phyloP scores from a whole-genome alignment of 495 filamentous ascomycete species.

The Aeminium ludgeri region DNA sequence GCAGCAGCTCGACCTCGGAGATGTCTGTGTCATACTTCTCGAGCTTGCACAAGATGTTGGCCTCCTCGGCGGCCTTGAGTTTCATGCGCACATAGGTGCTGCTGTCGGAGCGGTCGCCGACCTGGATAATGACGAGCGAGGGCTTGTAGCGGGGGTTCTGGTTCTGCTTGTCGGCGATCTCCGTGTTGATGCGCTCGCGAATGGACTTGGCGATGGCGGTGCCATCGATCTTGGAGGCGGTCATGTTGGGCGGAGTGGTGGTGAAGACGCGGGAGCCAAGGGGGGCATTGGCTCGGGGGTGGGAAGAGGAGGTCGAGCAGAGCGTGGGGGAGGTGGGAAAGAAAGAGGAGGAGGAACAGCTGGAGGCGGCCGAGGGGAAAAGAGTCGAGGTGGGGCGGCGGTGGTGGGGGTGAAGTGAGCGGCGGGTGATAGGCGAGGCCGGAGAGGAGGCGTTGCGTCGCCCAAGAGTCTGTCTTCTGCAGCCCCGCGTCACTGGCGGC shows the following conservation, averaged over 20 bases:
- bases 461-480: too few species aligned
- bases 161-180: constrained; percentile 68
- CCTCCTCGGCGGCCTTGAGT: constrained; percentile 90
- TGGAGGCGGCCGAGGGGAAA: too few species aligned
- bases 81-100: constrained; percentile 99
- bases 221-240: constrained; percentile 84
- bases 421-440: too few species aligned
- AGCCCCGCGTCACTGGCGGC: too few species aligned
- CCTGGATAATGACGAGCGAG: constrained; percentile 83
- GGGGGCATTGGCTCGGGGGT: background rate
- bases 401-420: too few species aligned
- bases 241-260: constrained; percentile 42
- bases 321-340: too few species aligned
- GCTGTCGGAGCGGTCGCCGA: constrained; percentile 82
- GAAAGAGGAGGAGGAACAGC: too few species aligned
- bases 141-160: constrained; percentile 74
- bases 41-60: constrained; percentile 74
- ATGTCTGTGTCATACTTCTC: constrained; percentile 66
- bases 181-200: constrained; percentile 53
- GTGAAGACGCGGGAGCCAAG: constrained; percentile 29
- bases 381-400: too few species aligned
- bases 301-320: too few species aligned
- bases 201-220: constrained; percentile 85
- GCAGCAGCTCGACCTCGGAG: constrained; percentile 70
- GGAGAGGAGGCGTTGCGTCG: too few species aligned